phyloP scores from a whole-genome alignment of 345 rosid species.

The Sapria himalayana region DNA sequence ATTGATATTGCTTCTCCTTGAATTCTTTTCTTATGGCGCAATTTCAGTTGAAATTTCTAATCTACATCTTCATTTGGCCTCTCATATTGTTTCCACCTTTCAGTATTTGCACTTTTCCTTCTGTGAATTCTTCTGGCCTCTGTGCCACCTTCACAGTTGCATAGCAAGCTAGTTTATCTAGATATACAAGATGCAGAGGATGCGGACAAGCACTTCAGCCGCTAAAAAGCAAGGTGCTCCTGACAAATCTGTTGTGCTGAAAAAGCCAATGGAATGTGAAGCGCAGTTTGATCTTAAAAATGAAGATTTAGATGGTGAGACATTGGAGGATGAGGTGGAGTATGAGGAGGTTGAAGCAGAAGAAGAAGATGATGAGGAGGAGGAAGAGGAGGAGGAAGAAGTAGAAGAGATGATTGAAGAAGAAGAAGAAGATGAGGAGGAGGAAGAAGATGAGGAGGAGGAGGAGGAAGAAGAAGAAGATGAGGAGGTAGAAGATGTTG shows the following conservation, averaged over 20 bases:
- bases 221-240: constrained; percentile 20
- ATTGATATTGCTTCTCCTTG: constrained; percentile 25
- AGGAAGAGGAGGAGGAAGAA: constrained; percentile 31
- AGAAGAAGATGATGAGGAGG: constrained; percentile 47
- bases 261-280: constrained; percentile 13
- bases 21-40: constrained; percentile 36
- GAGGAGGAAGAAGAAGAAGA: constrained; percentile 36
- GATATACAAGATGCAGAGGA: constrained; percentile 61
- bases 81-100: constrained; percentile 68
- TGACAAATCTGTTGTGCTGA: constrained; percentile 36
- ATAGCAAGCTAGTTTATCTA: constrained; percentile 59
- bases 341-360: constrained; percentile 63
- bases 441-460: constrained; percentile 40
- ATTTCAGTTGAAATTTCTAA: constrained; percentile 29
- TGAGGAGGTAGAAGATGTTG: constrained; percentile 18
- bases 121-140: constrained; percentile 80
- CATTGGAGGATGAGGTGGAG: constrained; percentile 62
- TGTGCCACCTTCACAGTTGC: constrained; percentile 65
- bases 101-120: constrained; percentile 38
- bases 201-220: constrained; percentile 36
- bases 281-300: constrained; percentile 56
- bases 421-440: too few relatives aligned
- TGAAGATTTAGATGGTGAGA: constrained; percentile 46
- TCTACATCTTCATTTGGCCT: constrained; percentile 53
- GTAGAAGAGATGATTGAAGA: constrained; percentile 13